These are phyloP conservation scores for Trichoderma arundinaceum DNA, from an alignment of 2,329 filamentous ascomycete genomes.

Conservation along the genomic window DNA sequence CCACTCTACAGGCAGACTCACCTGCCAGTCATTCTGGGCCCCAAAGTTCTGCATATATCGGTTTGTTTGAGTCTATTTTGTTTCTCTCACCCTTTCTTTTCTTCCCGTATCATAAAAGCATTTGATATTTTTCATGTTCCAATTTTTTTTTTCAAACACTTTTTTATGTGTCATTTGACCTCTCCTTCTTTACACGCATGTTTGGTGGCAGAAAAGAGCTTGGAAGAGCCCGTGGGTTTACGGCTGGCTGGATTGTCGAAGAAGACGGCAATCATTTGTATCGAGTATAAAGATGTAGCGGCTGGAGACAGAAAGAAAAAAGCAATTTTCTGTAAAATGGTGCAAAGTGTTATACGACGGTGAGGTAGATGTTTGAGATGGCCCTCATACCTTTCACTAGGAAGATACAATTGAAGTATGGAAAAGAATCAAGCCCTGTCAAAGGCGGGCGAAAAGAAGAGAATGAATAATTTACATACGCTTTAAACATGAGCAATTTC, in stretches of 20 bases:
- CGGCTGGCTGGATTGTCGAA: conserved; percentile 12
- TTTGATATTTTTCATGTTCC: background rate
- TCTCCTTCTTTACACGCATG: background rate
- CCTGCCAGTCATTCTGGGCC: background rate
- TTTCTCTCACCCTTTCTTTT: background rate
- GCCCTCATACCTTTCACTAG: background rate
- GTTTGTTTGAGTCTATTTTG: background rate
- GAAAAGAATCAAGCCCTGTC: background rate
- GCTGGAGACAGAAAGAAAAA: background rate
- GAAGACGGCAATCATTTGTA: conserved; percentile 13
- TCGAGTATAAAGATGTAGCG: conserved; percentile 10
- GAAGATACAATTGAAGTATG: background rate
- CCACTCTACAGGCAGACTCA: background rate
- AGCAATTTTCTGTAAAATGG: too few species aligned
- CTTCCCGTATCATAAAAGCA: conserved; percentile 9
- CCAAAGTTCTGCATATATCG: background rate
- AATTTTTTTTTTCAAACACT: background rate
- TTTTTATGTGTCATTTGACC: background rate
- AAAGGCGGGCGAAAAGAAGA: background rate
- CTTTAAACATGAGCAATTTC: too few species aligned
- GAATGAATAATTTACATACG: background rate
- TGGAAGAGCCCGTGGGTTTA: background rate
- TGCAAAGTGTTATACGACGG: background rate
- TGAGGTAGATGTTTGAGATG: background rate
- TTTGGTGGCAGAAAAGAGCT: background rate